These are phyloP conservation scores for Exophiala viscosa DNA, from an alignment of 2,329 filamentous ascomycete species.

Conservation along the genomic window DNA sequence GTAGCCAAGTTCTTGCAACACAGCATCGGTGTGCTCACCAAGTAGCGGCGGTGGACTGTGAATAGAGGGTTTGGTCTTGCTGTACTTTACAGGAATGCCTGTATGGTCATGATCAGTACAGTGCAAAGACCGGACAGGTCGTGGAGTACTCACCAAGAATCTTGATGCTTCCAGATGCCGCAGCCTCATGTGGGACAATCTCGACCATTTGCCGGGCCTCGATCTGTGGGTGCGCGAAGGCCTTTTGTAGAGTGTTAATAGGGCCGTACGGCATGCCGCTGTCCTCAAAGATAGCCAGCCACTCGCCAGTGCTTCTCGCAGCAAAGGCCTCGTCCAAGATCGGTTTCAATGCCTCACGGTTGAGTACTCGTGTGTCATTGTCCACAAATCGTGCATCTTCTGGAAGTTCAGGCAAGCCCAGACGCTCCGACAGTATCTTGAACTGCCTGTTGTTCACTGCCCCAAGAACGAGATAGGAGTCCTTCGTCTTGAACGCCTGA, in stretches of 20 bases:
- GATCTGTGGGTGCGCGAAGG: slow-evolving; percentile 45
- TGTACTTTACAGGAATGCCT: slow-evolving; percentile 34
- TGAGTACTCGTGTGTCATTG: slow-evolving; percentile 60
- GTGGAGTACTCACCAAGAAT: slow-evolving; percentile 28
- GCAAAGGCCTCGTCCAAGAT: slow-evolving; percentile 37
- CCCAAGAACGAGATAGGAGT: slow-evolving; percentile 67
- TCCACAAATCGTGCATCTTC: slow-evolving; percentile 56
- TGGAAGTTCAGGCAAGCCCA: slow-evolving; percentile 59
- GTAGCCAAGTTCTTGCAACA: slow-evolving; percentile 28
- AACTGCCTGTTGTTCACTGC: slow-evolving; percentile 71
- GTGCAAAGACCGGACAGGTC: not conserved
- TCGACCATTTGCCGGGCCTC: slow-evolving; percentile 39
- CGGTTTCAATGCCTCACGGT: slow-evolving; percentile 37
- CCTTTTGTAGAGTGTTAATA: slow-evolving; percentile 45
- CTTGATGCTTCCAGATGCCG: slow-evolving; percentile 29
- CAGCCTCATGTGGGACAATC: slow-evolving; percentile 26
- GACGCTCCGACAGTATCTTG: slow-evolving; percentile 58
- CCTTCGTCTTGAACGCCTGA: slow-evolving; percentile 59
- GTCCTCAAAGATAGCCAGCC: slow-evolving; percentile 40
- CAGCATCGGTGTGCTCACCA: slow-evolving; percentile 33
- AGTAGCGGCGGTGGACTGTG: slow-evolving; percentile 29
- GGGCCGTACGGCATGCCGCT: slow-evolving; percentile 47
- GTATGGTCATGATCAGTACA: not conserved
- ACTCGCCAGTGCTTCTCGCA: slow-evolving; percentile 39
- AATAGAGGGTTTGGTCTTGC: slow-evolving; percentile 29